phyloP scores from a whole-genome alignment of 1,139 yeast species.

The Kurtzmaniella quercitrusa region DNA sequence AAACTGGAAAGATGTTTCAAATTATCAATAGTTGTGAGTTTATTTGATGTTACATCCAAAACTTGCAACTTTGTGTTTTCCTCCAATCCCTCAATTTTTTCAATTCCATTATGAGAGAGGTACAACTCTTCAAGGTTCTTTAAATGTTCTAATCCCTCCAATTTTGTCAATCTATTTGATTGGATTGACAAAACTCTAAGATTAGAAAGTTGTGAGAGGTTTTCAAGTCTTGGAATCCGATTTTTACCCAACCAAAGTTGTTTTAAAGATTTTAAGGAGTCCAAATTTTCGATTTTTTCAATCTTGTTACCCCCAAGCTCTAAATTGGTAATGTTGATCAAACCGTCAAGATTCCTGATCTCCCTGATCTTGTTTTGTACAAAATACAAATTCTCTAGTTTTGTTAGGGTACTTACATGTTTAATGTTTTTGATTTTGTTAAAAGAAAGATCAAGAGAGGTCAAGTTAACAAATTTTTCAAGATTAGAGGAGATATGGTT shows the following conservation, averaged over 20 bases:
- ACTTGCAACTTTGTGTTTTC: conserved; percentile 63
- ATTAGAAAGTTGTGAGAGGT: conserved; percentile 56
- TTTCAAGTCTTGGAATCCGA: conserved; percentile 61
- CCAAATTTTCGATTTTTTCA: conserved; percentile 57
- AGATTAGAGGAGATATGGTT: conserved; percentile 75
- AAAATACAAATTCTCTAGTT: conserved; percentile 68
- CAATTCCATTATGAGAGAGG: conserved; percentile 80
- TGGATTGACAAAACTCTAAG: conserved; percentile 82
- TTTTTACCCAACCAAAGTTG: conserved; percentile 96
- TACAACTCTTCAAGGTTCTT: conserved; percentile 79
- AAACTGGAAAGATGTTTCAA: conserved; percentile 60
- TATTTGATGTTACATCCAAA: conserved; percentile 78
- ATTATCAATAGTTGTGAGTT: conserved; percentile 57
- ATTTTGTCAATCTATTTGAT: conserved; percentile 71
- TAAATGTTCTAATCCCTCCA: conserved; percentile 77
- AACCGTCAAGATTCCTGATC: conserved; percentile 61
- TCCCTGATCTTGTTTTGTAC: conserved; percentile 84
- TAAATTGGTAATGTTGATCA: conserved; percentile 60
- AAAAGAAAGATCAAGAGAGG: conserved; percentile 76
- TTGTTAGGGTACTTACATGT: conserved; percentile 60
- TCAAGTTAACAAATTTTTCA: conserved; percentile 55
- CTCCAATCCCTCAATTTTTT: conserved; percentile 74
- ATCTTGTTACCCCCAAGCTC: conserved; percentile 93
- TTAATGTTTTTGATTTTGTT: conserved; percentile 86
- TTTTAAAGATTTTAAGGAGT: conserved; percentile 49